These are phyloP conservation scores for Lasiosphaeria hispida DNA, from an alignment of 495 filamentous ascomycete genomes.

Conservation along the genomic window DNA sequence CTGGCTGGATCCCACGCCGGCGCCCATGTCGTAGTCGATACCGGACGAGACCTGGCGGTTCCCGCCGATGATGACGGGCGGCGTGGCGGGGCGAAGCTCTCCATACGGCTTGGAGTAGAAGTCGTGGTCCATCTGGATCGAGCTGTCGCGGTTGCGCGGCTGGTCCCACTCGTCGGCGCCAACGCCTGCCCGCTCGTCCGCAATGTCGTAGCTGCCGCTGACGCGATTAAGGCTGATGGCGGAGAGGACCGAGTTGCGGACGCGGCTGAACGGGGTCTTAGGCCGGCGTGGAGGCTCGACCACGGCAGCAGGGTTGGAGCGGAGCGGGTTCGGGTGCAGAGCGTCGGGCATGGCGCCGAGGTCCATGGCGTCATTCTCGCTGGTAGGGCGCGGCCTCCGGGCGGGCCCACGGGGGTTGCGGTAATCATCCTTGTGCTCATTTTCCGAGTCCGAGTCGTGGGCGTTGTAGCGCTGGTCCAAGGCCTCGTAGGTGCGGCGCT, in stretches of 20 bases:
- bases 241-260: conserved; percentile 36
- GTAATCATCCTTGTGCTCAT: conserved; percentile 29
- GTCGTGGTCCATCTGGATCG: conserved; percentile 53
- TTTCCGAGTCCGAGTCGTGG: conserved; percentile 35
- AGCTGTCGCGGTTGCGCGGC: conserved; percentile 34
- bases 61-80: conserved; percentile 44
- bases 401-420: conserved; percentile 3
- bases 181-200: conserved; percentile 17
- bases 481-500: conserved; percentile 46
- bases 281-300: conserved; percentile 11
- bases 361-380: conserved; percentile 23
- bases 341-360: conserved; percentile 21
- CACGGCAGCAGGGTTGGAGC: conserved; percentile 38
- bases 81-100: conserved; percentile 44
- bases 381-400: conserved; percentile 13
- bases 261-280: conserved; percentile 29
- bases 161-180: not conserved
- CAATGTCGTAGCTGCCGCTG: conserved; percentile 31
- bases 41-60: conserved; percentile 50
- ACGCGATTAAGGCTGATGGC: conserved; percentile 43
- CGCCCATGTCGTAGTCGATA: conserved; percentile 58
- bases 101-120: conserved; percentile 54
- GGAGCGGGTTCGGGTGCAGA: conserved; percentile 43
- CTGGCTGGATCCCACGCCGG: conserved; percentile 23
- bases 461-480: conserved; percentile 43